Percentiles rank a stretch among this genome's conserved stretches.
These are phyloP conservation scores for Pseudozyma flocculosa DNA, from an alignment of 1,284 basidiomycete genomes.

Conservation along the genomic window DNA sequence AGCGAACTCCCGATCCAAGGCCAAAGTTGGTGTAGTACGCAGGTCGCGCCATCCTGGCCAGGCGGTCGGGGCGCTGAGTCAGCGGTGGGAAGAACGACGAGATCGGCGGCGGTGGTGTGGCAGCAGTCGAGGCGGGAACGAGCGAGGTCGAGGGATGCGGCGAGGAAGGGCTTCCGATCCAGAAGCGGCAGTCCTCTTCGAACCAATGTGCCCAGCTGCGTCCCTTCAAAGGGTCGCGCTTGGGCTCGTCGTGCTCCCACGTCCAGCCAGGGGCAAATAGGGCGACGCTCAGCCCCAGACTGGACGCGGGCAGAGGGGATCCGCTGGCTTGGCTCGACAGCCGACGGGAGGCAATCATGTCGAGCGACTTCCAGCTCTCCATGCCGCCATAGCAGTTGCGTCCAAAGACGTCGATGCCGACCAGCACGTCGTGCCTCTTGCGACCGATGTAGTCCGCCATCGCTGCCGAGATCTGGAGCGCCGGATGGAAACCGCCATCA, in stretches of 20 bases:
- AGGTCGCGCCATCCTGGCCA: background rate
- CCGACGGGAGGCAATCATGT: conserved; percentile 36
- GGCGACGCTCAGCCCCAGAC: conserved; percentile 38
- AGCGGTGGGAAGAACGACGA: conserved; percentile 12
- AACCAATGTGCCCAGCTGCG: conserved; percentile 43
- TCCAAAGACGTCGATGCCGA: conserved; percentile 52
- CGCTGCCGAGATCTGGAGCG: conserved; percentile 20
- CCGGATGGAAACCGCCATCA: conserved; percentile 31
- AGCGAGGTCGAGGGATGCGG: no score
- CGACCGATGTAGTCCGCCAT: conserved; percentile 27
- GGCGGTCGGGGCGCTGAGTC: conserved; percentile 1
- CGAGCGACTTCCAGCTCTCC: conserved; percentile 35
- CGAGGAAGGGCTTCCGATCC: conserved; percentile 17
- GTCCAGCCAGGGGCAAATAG: conserved; percentile 54
- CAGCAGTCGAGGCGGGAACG: background rate
- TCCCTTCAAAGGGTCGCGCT: background rate
- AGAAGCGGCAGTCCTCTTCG: conserved; percentile 32
- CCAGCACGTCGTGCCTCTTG: conserved; percentile 17
- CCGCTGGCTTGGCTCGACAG: conserved; percentile 2
- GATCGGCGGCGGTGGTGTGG: conserved; percentile 1
- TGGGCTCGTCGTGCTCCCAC: conserved; percentile 41
- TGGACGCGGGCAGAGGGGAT: background rate
- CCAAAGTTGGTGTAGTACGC: conserved; percentile 43
- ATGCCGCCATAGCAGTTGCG: conserved; percentile 46
- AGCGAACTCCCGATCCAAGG: conserved; percentile 34